Evolutionary conservation across 2,329 filamentous ascomycete genomes (phyloP).

Genomic region (Verticillium longisporum): DNA sequence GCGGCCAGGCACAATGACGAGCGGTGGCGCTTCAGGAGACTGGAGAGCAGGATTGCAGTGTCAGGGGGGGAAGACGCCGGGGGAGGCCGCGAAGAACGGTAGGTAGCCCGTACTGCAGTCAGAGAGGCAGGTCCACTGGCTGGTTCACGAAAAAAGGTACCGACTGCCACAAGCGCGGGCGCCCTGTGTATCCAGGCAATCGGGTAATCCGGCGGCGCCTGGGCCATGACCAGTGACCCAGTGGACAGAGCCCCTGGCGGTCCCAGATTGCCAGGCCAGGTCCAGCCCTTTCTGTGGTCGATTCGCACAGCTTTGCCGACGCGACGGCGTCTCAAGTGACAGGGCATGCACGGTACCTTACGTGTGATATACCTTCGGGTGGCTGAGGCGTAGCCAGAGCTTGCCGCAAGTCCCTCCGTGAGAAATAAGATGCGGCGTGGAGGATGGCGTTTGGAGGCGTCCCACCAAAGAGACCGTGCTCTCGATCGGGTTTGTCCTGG

Average conservation of each 20-base stretch:
- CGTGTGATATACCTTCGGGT: neutral
- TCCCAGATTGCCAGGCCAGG: neutral
- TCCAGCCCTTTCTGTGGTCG: neutral
- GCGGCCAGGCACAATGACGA: neutral
- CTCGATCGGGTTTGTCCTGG: neutral
- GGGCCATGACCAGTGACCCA: neutral
- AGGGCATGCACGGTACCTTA: neutral
- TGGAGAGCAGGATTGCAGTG: neutral
- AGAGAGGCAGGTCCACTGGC: neutral
- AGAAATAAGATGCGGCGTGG: slow-evolving; percentile 12
- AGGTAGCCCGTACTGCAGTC: neutral
- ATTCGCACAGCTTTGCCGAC: neutral
- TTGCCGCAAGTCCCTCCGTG: neutral
- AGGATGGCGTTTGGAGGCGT: slow-evolving; percentile 8
- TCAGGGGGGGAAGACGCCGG: neutral
- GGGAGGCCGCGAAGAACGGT: neutral
- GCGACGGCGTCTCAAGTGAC: neutral
- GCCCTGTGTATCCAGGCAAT: neutral
- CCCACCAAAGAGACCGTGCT: slow-evolving; percentile 3
- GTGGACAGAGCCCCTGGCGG: neutral
- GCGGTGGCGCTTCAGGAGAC: neutral
- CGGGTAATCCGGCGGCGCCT: neutral
- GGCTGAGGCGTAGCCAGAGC: neutral
- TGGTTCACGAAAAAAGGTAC: neutral
- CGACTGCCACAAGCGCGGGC: neutral